Conservation (phyloP, 371 early-diverging fungal species). For the Apophysomyces trapeziformis region DNA sequence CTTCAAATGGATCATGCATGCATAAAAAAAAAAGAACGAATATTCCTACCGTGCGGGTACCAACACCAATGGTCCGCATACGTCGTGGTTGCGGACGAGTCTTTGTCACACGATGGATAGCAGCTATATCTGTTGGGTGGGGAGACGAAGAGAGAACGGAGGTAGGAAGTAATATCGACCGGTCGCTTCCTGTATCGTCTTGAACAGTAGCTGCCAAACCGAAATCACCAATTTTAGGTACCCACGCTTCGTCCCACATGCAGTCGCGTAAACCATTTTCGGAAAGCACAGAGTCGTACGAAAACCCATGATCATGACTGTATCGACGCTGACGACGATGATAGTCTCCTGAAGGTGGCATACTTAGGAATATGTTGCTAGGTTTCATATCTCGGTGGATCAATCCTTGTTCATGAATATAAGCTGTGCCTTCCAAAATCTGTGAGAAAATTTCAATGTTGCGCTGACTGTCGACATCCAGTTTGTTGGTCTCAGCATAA, state of each 20-base stretch:
- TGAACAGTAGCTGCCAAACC: slow-evolving; percentile 74
- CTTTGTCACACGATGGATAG: not conserved
- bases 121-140: not conserved
- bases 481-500: slow-evolving; percentile 17
- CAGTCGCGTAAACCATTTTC: slow-evolving; percentile 40
- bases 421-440: slow-evolving; percentile 69
- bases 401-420: slow-evolving; percentile 73
- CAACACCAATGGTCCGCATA: slow-evolving; percentile 64
- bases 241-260: slow-evolving; percentile 52
- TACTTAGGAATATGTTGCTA: slow-evolving; percentile 73
- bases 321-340: slow-evolving; percentile 14
- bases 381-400: slow-evolving; percentile 87
- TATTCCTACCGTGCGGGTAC: slow-evolving; percentile 65
- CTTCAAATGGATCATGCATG: not conserved
- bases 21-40: slow-evolving; percentile 16
- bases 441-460: slow-evolving; percentile 54
- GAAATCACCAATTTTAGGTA: slow-evolving; percentile 88
- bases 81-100: slow-evolving; percentile 18
- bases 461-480: slow-evolving; percentile 45
- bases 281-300: slow-evolving; percentile 25
- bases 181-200: slow-evolving; percentile 10
- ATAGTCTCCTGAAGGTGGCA: slow-evolving; percentile 21
- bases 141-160: slow-evolving; percentile 12
- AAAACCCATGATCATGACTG: slow-evolving; percentile 24
- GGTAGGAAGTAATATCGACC: slow-evolving; percentile 8